A percentile compares a stretch with the other conserved stretches of the same genome.
These are phyloP conservation scores for Castanea mollissima DNA, from an alignment of 306 rosid genomes.

Conservation along the genomic window DNA sequence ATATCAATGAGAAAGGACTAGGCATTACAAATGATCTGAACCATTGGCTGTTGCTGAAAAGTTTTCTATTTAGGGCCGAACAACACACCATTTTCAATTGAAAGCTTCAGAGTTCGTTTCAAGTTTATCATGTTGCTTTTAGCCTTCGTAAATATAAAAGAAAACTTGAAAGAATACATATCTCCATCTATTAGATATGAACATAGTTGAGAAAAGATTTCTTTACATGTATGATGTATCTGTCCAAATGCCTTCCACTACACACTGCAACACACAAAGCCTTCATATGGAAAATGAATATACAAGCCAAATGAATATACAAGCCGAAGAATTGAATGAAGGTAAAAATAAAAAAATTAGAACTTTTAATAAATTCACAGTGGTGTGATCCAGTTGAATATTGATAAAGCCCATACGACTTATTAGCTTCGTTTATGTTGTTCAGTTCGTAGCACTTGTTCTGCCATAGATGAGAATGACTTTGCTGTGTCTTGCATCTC, in stretches of 20 bases:
- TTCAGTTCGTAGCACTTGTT: slow-evolving; percentile 62
- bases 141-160: background rate
- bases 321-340: background rate
- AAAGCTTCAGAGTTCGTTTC: background rate
- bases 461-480: slow-evolving; percentile 84
- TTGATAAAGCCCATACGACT: background rate
- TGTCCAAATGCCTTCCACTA: background rate
- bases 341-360: background rate
- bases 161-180: background rate
- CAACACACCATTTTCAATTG: background rate
- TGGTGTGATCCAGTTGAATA: background rate
- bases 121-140: background rate
- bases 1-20: no score
- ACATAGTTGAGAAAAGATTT: background rate
- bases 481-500: slow-evolving; percentile 80
- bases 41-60: no score
- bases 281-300: background rate
- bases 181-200: background rate
- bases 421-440: slow-evolving; percentile 44
- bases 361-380: background rate
- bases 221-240: background rate
- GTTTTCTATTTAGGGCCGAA: background rate
- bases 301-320: background rate
- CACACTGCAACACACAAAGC: background rate
- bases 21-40: no score